Conservation (phyloP, 495 filamentous ascomycete genomes). For the Aspergillus diversus region DNA sequence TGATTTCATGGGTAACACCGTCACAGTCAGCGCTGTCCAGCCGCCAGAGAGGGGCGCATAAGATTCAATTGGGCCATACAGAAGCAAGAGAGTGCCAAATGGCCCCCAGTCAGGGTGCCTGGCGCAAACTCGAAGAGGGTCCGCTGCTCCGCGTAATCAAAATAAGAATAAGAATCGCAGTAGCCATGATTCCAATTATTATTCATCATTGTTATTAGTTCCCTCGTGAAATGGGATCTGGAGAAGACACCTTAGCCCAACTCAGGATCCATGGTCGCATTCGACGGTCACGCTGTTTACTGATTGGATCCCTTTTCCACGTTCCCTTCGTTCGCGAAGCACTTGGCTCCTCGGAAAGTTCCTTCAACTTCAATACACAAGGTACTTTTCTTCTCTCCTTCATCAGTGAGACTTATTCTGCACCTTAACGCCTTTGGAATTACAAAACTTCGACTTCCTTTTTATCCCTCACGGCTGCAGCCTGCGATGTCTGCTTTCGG, state of each 20-base stretch:
- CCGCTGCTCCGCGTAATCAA: slow-evolving; percentile 10
- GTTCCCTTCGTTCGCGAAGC: slow-evolving; percentile 9
- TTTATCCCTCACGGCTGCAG: slow-evolving; percentile 16
- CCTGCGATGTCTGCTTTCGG: slow-evolving; percentile 50
- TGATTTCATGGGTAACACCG: slow-evolving; percentile 4
- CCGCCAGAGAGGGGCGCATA: not conserved
- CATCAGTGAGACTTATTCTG: not conserved
- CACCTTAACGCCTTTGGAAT: not conserved
- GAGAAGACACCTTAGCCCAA: slow-evolving; percentile 17
- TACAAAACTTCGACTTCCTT: not conserved
- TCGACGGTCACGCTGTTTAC: slow-evolving; percentile 3
- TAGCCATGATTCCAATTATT: not conserved
- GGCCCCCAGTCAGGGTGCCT: slow-evolving; percentile 20
- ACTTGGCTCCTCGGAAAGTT: not conserved
- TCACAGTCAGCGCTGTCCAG: not conserved
- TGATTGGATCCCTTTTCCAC: slow-evolving; percentile 13
- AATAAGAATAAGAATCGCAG: too few species aligned
- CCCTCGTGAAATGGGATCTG: slow-evolving; percentile 5
- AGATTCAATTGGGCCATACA: slow-evolving; percentile 20
- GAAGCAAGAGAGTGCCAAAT: slow-evolving; percentile 10
- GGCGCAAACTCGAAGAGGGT: slow-evolving; percentile 9
- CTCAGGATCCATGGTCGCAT: not conserved
- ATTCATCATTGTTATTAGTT: slow-evolving; percentile 1
- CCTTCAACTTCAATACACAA: not conserved
- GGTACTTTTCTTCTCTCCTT: not conserved